Conservation (phyloP, 257 asterid species). For the Agastache rugosa region DNA sequence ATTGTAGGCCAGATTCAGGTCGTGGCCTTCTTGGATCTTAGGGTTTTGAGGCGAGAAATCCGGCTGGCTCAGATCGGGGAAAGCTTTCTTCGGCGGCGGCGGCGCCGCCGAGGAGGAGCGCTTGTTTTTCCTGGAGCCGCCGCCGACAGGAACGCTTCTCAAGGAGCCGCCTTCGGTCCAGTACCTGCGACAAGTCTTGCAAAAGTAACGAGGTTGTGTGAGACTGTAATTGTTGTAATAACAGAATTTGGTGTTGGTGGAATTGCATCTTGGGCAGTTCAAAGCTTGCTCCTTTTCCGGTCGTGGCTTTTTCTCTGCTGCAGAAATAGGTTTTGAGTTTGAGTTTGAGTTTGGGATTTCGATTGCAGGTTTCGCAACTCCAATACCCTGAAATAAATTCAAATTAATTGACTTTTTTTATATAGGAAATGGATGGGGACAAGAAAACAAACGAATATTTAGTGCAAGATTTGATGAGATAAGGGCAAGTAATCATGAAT, state of each 20-base stretch:
- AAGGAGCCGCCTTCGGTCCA: slow-evolving; percentile 91
- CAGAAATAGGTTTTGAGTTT: slow-evolving; percentile 32
- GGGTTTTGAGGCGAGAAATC: slow-evolving; percentile 50
- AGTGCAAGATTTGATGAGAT: not conserved
- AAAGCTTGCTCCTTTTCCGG: slow-evolving; percentile 69
- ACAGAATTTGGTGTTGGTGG: slow-evolving; percentile 87
- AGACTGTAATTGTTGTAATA: slow-evolving; percentile 87
- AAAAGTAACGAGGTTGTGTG: slow-evolving; percentile 86
- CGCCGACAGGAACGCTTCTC: slow-evolving; percentile 88
- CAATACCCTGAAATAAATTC: slow-evolving; percentile 47
- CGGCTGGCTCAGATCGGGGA: slow-evolving; percentile 42
- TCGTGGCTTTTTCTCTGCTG: slow-evolving; percentile 61
- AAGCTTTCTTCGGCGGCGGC: slow-evolving; percentile 35
- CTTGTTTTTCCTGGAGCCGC: slow-evolving; percentile 80
- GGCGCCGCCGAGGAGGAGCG: slow-evolving; percentile 43
- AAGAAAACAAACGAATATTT: not conserved
- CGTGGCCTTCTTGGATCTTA: slow-evolving; percentile 50
- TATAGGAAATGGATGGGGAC: not conserved
- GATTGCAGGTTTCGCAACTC: slow-evolving; percentile 42
- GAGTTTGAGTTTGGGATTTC: slow-evolving; percentile 35
- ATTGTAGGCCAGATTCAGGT: slow-evolving; percentile 51
- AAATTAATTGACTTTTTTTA: not conserved
- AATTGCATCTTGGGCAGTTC: slow-evolving; percentile 84
- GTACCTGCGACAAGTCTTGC: slow-evolving; percentile 86
- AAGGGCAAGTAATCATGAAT: not conserved